These are phyloP conservation scores for Fusarium miscanthi DNA, from an alignment of 2,329 filamentous ascomycete species.

Conservation along the genomic window DNA sequence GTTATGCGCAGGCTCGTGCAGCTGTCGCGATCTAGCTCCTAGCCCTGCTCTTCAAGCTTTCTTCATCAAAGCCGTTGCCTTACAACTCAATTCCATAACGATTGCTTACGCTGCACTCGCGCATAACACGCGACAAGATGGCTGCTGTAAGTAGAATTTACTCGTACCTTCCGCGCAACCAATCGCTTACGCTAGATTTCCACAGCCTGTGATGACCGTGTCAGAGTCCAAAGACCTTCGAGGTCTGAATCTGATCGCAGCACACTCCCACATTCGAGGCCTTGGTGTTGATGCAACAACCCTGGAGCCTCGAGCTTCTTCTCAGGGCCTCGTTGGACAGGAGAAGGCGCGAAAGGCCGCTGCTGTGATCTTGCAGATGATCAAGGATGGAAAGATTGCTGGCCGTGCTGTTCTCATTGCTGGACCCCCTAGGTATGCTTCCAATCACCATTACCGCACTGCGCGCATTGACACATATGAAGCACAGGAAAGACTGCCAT, in stretches of 20 bases:
- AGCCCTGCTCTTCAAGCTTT: slow-evolving; percentile 19
- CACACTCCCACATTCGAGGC: slow-evolving; percentile 97
- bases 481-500: slow-evolving; percentile 99
- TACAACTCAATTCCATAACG: slow-evolving; percentile 22
- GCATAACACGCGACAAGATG: slow-evolving; percentile 54
- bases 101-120: slow-evolving; percentile 19
- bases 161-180: slow-evolving; percentile 10
- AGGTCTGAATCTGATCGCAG: slow-evolving; percentile 96
- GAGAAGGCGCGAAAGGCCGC: slow-evolving; percentile 97
- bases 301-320: slow-evolving; percentile 84
- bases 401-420: slow-evolving; percentile 94
- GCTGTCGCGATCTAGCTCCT: slow-evolving; percentile 35
- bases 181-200: slow-evolving; percentile 38
- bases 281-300: slow-evolving; percentile 93
- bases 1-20: slow-evolving; percentile 26
- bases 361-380: slow-evolving; percentile 97
- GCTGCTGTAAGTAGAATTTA: slow-evolving; percentile 61
- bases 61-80: slow-evolving; percentile 17
- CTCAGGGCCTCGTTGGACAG: slow-evolving; percentile 95
- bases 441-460: not conserved
- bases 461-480: slow-evolving; percentile 31
- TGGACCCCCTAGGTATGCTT: slow-evolving; percentile 80
- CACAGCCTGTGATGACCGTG: slow-evolving; percentile 76
- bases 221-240: slow-evolving; percentile 96
- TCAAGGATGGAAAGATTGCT: slow-evolving; percentile 98